These are phyloP conservation scores for Balakata baccata DNA, from an alignment of 345 rosid genomes.

Conservation along the genomic window DNA sequence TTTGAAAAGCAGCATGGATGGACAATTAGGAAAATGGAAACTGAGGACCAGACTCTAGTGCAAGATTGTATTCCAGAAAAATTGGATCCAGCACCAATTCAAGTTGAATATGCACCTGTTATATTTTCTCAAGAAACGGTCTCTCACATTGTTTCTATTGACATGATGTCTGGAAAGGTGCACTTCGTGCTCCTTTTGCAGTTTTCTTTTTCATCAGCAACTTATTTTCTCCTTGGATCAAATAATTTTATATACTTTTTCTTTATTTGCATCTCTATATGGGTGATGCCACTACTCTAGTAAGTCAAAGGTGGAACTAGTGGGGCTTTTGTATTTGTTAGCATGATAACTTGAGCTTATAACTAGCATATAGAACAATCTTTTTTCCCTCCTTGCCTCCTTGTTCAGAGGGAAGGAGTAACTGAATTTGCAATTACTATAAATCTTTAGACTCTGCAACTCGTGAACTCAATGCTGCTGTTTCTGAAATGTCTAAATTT, in stretches of 20 bases:
- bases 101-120: slow-evolving; percentile 94
- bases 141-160: slow-evolving; percentile 87
- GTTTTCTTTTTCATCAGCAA: slow-evolving; percentile 6
- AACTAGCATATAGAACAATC: background rate
- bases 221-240: background rate
- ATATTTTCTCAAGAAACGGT: slow-evolving; percentile 94
- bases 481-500: too few species aligned
- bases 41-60: slow-evolving; percentile 78
- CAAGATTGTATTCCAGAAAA: slow-evolving; percentile 78
- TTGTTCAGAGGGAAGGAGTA: too few species aligned
- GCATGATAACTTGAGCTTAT: background rate
- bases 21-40: slow-evolving; percentile 90
- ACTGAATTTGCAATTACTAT: too few species aligned
- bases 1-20: slow-evolving; percentile 78
- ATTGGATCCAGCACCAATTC: slow-evolving; percentile 84
- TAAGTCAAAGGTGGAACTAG: too few species aligned
- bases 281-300: background rate
- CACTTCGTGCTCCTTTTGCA: slow-evolving; percentile 10
- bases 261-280: background rate
- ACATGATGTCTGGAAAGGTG: slow-evolving; percentile 99
- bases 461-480: too few species aligned
- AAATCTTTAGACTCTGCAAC: too few species aligned
- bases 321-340: background rate
- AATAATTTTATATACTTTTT: background rate
- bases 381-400: background rate